Conservation (phyloP, 2,329 filamentous ascomycete species). For the Aschersonia sp. region DNA sequence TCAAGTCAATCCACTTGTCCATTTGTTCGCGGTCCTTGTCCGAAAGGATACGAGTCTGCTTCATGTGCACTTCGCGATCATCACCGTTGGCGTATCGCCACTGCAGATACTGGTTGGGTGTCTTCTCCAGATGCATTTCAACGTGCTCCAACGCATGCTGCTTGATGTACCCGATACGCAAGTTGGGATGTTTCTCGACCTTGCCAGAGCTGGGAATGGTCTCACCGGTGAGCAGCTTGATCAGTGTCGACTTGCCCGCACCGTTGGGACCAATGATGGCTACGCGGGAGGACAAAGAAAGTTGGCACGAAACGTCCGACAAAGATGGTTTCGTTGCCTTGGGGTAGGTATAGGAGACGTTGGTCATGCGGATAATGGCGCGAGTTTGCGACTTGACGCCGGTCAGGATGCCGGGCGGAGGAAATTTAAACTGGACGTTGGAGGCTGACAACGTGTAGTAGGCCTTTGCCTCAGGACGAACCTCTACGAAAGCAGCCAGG, state of each 20-base stretch:
- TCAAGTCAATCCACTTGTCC: slow-evolving; percentile 76
- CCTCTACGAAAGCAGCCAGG: slow-evolving; percentile 68
- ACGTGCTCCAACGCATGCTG: slow-evolving; percentile 98
- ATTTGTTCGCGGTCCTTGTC: slow-evolving; percentile 78
- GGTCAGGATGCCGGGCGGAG: slow-evolving; percentile 80
- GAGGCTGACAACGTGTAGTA: slow-evolving; percentile 92
- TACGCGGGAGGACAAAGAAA: slow-evolving; percentile 80
- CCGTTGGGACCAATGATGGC: slow-evolving; percentile 96
- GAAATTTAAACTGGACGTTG: slow-evolving; percentile 94
- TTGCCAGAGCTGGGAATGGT: slow-evolving; percentile 68
- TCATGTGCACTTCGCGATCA: slow-evolving; percentile 92
- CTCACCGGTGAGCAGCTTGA: slow-evolving; percentile 93
- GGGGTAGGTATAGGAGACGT: slow-evolving; percentile 90
- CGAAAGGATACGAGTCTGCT: slow-evolving; percentile 86
- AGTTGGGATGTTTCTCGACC: slow-evolving; percentile 96
- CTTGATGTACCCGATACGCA: slow-evolving; percentile 99
- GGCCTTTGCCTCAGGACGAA: slow-evolving; percentile 87
- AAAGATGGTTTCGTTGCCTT: slow-evolving; percentile 78
- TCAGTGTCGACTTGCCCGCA: slow-evolving; percentile 94
- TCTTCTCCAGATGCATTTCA: slow-evolving; percentile 99
- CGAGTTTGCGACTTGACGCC: slow-evolving; percentile 93
- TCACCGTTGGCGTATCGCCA: slow-evolving; percentile 98
- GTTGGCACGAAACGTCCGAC: slow-evolving; percentile 69
- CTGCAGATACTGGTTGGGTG: slow-evolving; percentile 95
- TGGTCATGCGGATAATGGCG: slow-evolving; percentile 87